These are phyloP conservation scores for Nigrospora osmanthi DNA, from an alignment of 2,329 filamentous ascomycete genomes.

Conservation along the genomic window DNA sequence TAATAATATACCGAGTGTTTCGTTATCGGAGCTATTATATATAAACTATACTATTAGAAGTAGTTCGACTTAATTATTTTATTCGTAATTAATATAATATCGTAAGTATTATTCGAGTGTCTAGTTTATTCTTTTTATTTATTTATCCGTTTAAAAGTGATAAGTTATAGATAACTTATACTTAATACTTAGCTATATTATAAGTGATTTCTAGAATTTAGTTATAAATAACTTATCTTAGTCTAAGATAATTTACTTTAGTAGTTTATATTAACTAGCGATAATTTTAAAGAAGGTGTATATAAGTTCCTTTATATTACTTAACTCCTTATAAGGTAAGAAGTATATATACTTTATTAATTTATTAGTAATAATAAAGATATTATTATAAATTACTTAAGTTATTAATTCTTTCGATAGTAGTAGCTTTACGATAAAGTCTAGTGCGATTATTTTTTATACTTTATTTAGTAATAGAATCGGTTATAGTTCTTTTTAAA, in stretches of 20 bases:
- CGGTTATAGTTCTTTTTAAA: background rate
- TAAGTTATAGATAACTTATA: background rate
- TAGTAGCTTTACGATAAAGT: background rate
- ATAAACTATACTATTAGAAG: slow-evolving; percentile 4
- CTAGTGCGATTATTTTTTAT: background rate
- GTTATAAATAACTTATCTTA: slow-evolving; percentile 1
- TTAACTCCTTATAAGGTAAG: background rate
- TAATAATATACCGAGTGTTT: slow-evolving; percentile 2
- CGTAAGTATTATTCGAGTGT: slow-evolving; percentile 4
- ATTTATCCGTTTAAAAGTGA: slow-evolving; percentile 5
- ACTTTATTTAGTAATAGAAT: background rate
- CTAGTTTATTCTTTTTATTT: slow-evolving; percentile 5
- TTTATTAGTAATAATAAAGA: background rate
- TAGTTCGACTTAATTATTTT: slow-evolving; percentile 5
- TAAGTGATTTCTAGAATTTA: slow-evolving; percentile 1
- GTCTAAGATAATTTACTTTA: background rate
- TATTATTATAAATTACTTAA: background rate
- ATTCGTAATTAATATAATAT: slow-evolving; percentile 4
- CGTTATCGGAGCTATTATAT: slow-evolving; percentile 4
- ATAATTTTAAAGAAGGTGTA: background rate
- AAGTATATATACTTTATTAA: background rate
- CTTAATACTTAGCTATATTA: background rate
- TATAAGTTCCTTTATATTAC: background rate
- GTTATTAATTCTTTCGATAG: background rate
- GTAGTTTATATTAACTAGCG: background rate